Evolutionary conservation across 768 basidiomycete species (phyloP), one percentile per base, ranked within the genome.

Genomic region (Rhizopogon rudus): DNA sequence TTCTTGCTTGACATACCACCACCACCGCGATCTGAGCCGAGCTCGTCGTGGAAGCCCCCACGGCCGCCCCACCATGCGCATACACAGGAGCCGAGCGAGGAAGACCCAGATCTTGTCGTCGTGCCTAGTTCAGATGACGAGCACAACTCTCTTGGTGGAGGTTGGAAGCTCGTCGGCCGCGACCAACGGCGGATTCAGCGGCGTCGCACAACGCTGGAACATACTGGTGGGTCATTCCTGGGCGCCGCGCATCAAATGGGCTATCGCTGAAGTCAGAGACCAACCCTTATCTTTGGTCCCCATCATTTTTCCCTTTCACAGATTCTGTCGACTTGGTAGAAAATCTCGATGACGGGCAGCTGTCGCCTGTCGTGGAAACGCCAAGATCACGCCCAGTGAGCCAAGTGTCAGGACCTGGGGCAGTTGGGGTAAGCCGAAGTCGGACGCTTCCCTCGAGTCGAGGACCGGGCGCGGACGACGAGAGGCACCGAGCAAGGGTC

Each of bases 1-100:
- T 99, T 99, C 71, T 81, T 96, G 79, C 73, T 97, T 50, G 93
- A 91, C 62, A 88, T 91, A 41, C 82, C 90, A 6, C 83, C 88
- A 1, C 88, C 90, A 2, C 81, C 82, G 17, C 71, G 67, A 2
- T 52, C 72, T 0, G 66, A 71, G 20, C 65, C 64, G 3, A 60
- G 61, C 42, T 59, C 66, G 14, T 63, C 64, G 12, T 71, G 69
- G 67, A 71, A 59, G 39, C 69, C 62, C 6, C 25, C 13, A 37
- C 48, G 57, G n/a, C 51, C 51, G 22, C 56, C 40, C 31, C 60
- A 54, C n/a, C 60, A 60, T 5, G 45, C 53, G 12, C 5, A 16
- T 0, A 55, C 41, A 25, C 60, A 49, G 45, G 13, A 54, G n/a
- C 44, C 57, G 8, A 59, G 66, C n/a, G 58, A 65, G 20, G 81